Percentiles rank a stretch among this genome's conserved stretches.
These are phyloP conservation scores for Knufia fluminis DNA, from an alignment of 2,329 filamentous ascomycete genomes.

Conservation along the genomic window DNA sequence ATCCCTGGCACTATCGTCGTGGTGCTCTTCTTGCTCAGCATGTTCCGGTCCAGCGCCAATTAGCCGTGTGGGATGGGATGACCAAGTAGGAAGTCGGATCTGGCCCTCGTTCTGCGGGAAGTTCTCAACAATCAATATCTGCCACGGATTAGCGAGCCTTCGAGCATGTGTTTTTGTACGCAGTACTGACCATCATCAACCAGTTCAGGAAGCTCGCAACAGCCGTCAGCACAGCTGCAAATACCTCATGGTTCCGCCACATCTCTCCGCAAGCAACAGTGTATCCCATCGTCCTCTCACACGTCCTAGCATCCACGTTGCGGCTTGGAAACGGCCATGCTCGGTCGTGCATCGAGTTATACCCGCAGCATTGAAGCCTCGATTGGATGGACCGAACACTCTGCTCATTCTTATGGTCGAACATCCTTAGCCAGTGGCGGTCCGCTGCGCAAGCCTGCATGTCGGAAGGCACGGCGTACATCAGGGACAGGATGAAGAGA, in stretches of 20 bases:
- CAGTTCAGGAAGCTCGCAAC: conserved; percentile 13
- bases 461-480: conserved; percentile 25
- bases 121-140: background rate
- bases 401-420: conserved; percentile 25
- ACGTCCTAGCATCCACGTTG: conserved; percentile 25
- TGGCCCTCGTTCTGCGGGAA: background rate
- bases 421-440: conserved; percentile 27
- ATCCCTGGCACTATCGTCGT: background rate
- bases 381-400: conserved; percentile 30
- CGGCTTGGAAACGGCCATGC: conserved; percentile 32
- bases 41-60: background rate
- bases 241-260: conserved; percentile 25
- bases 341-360: conserved; percentile 29
- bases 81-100: background rate
- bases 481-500: conserved; percentile 25
- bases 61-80: background rate
- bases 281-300: conserved; percentile 28
- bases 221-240: conserved; percentile 24
- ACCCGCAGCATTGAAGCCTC: conserved; percentile 28
- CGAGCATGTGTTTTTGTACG: no score
- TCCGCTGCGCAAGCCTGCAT: conserved; percentile 26
- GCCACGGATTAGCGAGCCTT: no score
- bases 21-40: background rate
- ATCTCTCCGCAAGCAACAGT: conserved; percentile 24
- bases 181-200: conserved; percentile 11